Conservation (phyloP, 768 basidiomycete genomes). For the Termitomyces sp. region DNA sequence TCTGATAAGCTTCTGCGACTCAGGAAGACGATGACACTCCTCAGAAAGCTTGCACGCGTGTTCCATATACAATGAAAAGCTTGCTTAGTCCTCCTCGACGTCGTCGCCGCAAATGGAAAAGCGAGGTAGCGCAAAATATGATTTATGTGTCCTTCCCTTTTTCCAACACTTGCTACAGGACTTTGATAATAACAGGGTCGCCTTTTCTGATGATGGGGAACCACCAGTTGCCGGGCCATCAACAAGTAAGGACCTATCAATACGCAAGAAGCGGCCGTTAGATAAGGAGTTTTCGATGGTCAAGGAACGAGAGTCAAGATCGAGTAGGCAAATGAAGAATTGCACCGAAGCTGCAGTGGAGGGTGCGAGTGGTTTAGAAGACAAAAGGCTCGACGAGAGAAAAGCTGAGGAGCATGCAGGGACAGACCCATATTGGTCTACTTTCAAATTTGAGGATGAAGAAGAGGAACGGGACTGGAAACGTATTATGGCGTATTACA, state of each 20-base stretch:
- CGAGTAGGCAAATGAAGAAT: too few relatives aligned
- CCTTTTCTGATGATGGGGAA: too few relatives aligned
- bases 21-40: neutral
- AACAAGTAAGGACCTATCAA: too few relatives aligned
- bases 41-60: neutral
- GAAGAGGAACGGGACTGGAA: neutral
- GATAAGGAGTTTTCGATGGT: too few relatives aligned
- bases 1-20: neutral
- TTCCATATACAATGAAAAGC: slow-evolving; percentile 4
- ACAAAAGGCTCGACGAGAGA: too few relatives aligned
- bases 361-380: too few relatives aligned
- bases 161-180: neutral
- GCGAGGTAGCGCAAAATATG: neutral
- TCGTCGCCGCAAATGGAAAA: neutral
- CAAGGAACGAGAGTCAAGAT: too few relatives aligned
- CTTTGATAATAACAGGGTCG: too few relatives aligned
- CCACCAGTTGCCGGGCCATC: too few relatives aligned
- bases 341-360: too few relatives aligned
- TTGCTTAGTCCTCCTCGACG: slow-evolving; percentile 2
- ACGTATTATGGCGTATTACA: neutral
- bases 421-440: neutral
- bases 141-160: neutral
- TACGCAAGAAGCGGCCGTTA: too few relatives aligned
- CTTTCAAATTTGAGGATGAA: neutral
- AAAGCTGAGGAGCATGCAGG: too few relatives aligned